These are phyloP conservation scores for Fallopia convolvulus DNA, from an alignment of 148 eudicot species.

Conservation along the genomic window DNA sequence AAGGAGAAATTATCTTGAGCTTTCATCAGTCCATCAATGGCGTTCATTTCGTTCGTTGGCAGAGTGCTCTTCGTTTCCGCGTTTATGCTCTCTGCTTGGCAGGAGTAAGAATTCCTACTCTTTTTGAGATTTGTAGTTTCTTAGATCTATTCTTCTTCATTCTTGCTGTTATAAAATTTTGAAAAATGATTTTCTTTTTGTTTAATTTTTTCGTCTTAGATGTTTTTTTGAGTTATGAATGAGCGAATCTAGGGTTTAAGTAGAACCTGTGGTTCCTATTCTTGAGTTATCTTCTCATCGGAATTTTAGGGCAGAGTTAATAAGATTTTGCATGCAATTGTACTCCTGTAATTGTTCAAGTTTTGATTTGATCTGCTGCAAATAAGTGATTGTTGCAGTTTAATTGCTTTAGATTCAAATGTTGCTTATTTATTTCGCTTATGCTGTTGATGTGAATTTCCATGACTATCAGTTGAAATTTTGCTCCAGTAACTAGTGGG, in stretches of 20 bases:
- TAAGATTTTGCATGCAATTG: not conserved
- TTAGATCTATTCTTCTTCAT: not conserved
- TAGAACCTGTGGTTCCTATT: not conserved
- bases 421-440: not conserved
- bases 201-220: not conserved
- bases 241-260: not conserved
- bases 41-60: constrained; percentile 59
- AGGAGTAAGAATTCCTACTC: constrained; percentile 44
- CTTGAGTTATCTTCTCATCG: not conserved
- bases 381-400: not conserved
- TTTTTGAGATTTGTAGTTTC: not conserved
- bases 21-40: constrained; percentile 31
- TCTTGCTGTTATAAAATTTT: not conserved
- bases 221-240: not conserved
- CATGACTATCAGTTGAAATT: not conserved
- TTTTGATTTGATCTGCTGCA: not conserved
- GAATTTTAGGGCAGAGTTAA: not conserved
- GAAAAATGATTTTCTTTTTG: not conserved
- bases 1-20: not conserved
- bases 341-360: too few species aligned
- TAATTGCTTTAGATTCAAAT: not conserved
- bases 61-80: constrained; percentile 68
- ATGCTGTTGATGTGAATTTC: not conserved
- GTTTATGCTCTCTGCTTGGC: constrained; percentile 76
- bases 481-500: not conserved